Base-by-base conservation (phyloP, 345 rosid species). In the Reutealis trisperma region DNA sequence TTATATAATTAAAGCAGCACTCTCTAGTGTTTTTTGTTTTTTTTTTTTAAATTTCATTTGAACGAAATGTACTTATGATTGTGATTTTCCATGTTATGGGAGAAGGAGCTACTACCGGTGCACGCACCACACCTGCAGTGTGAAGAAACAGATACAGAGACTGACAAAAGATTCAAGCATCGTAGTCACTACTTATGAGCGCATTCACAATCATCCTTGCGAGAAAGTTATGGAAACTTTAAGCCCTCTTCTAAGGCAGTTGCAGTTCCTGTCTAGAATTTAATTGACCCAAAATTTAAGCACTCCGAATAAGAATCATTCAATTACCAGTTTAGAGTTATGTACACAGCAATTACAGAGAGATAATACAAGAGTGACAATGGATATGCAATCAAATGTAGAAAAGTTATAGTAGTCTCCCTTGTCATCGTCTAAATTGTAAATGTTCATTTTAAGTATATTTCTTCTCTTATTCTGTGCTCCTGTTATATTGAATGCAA, bases 111-210 rank as follows among this genome's bases (percentile, higher is more conserved):
- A 84, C 60, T 84, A 81, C 44, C 60, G 80, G 4, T 84, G 86
- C 72, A 77, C 80, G 13, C 84, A 84, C 16, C 77, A 72, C 54
- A 63, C 82, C 16, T 84, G 86, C 82, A 71, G 55, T 32, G 86
- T 84, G 70, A 84, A 84, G 84, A 84, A 84, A 51, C 84, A 84
- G 65, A 83, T 84, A 37, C 86, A 84, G 18, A 61, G 86, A 75
- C 30, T 84, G 63, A 72, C 84, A 5, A 82, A 78, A 59, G 84
- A 80, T 79, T 63, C 82, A n/a, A 69, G 82, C 77, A 72, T 78
- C 19, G 84, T 84, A 3, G 81, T 80, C 55, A 84, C 86, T 2
- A 84, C 86, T 5, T 84, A 84, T 59, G 86, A 84, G 47, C 84
- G 84, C 3, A 73, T 78, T 6, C 86, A 81, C 58, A 80, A 78